These are phyloP conservation scores for Blepharisma stoltei DNA, from an alignment of 73 alveolate genomes.

Conservation along the genomic window DNA sequence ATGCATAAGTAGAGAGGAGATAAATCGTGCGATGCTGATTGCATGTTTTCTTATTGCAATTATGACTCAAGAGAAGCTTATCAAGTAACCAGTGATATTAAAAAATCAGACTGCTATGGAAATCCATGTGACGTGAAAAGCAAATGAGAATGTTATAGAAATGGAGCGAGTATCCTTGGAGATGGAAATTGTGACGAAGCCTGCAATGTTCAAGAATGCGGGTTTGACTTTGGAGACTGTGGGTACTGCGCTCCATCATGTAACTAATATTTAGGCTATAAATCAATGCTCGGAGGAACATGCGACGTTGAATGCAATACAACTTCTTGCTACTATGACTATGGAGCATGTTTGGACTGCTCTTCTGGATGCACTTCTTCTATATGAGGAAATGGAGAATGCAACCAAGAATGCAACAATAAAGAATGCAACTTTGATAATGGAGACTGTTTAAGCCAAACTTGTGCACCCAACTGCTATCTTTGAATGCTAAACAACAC, in stretches of 20 bases:
- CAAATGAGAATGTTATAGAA: background rate
- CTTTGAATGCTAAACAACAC: background rate
- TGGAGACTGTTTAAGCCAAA: background rate
- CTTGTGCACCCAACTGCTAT: slow-evolving; percentile 3
- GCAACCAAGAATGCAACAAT: slow-evolving; percentile 6
- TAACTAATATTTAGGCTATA: background rate
- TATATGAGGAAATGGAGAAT: background rate
- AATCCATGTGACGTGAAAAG: no score
- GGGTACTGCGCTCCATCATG: background rate
- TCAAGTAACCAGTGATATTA: no score
- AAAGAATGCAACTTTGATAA: slow-evolving; percentile 3
- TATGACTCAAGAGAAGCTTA: no score
- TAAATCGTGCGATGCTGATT: no score
- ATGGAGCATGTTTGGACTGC: slow-evolving; percentile 9
- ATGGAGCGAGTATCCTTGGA: background rate
- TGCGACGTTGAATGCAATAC: slow-evolving; percentile 3
- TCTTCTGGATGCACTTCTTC: background rate
- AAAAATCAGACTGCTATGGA: no score
- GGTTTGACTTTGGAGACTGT: slow-evolving; percentile 31
- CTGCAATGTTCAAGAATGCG: slow-evolving; percentile 1
- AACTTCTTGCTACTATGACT: background rate
- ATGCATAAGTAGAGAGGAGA: no score
- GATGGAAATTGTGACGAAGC: background rate
- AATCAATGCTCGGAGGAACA: background rate
- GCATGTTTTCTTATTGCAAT: no score